Evolutionary conservation across 2,329 filamentous ascomycete species (phyloP).

Genomic region (Ascochyta koolunga): DNA sequence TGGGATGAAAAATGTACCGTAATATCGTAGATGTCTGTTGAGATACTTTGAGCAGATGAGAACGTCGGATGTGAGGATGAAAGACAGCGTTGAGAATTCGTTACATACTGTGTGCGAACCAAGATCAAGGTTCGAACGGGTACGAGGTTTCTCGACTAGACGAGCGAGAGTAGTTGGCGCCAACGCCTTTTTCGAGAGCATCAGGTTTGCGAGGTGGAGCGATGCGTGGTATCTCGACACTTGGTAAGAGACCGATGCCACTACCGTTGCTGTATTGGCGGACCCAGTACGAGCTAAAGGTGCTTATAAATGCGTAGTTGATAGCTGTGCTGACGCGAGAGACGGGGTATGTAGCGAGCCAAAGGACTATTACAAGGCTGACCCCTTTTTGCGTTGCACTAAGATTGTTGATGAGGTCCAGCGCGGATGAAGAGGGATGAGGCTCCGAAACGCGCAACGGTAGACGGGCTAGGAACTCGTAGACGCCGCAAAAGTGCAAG

Average conservation of each 20-base stretch:
- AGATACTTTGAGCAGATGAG: background rate
- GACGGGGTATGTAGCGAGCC: constrained; percentile 28
- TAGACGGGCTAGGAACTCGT: constrained; percentile 18
- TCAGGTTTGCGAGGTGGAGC: background rate
- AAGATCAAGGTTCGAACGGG: background rate
- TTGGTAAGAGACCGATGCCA: constrained; percentile 17
- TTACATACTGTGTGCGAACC: background rate
- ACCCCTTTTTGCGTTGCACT: constrained; percentile 26
- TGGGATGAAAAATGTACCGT: background rate
- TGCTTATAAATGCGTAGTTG: constrained; percentile 5
- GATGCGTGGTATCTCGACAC: constrained; percentile 25
- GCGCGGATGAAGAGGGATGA: background rate
- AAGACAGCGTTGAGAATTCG: background rate
- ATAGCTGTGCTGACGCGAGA: constrained; percentile 22
- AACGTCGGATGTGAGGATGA: background rate
- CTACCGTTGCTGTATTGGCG: constrained; percentile 23
- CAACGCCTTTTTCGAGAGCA: background rate
- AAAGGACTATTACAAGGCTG: constrained; percentile 17
- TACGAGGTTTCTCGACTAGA: background rate
- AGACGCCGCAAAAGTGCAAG: constrained; percentile 21
- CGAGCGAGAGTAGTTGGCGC: background rate
- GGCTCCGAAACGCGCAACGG: background rate
- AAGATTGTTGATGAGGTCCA: constrained; percentile 1
- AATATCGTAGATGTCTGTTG: background rate
- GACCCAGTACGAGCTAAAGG: constrained; percentile 21